A percentile compares a stretch with the other conserved stretches of the same genome.
Conservation (phyloP, 208 protist genomes). For the Acanthamoeba sp. region DNA sequence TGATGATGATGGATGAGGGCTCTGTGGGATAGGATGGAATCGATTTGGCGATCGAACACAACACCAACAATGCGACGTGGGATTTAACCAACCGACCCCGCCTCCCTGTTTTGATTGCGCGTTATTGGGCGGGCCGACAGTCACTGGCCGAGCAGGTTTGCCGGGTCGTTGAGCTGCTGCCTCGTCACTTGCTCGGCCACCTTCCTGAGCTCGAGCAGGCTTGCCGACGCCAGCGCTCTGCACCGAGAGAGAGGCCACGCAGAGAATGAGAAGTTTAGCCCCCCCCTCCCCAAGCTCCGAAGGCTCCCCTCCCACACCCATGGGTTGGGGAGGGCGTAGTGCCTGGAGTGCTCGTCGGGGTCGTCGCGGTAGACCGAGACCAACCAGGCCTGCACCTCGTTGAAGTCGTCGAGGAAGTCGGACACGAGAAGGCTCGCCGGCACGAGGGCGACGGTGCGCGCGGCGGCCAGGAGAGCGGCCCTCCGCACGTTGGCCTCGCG, state of each 20-base stretch:
- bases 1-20: no score
- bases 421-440: conserved; percentile 18
- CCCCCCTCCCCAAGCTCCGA: no score
- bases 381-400: conserved; percentile 36
- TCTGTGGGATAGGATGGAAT: no score
- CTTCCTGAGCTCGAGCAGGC: neutral
- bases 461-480: conserved; percentile 24
- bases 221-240: conserved; percentile 13
- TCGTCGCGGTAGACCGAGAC: conserved; percentile 32
- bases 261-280: neutral
- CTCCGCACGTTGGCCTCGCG: conserved; percentile 42
- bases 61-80: no score
- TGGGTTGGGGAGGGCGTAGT: no score
- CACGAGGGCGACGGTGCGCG: neutral
- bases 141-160: conserved; percentile 11
- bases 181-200: neutral
- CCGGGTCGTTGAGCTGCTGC: conserved; percentile 13
- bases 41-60: no score
- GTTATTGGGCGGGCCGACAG: no score
- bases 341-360: conserved; percentile 27
- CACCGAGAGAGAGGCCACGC: neutral
- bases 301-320: no score
- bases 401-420: conserved; percentile 53
- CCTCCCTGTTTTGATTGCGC: no score
- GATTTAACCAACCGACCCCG: no score